Evolutionary conservation across 177 flowering plant genomes (phyloP), one percentile per base, ranked within the genome.

Genomic region (Vitis hybrid): DNA sequence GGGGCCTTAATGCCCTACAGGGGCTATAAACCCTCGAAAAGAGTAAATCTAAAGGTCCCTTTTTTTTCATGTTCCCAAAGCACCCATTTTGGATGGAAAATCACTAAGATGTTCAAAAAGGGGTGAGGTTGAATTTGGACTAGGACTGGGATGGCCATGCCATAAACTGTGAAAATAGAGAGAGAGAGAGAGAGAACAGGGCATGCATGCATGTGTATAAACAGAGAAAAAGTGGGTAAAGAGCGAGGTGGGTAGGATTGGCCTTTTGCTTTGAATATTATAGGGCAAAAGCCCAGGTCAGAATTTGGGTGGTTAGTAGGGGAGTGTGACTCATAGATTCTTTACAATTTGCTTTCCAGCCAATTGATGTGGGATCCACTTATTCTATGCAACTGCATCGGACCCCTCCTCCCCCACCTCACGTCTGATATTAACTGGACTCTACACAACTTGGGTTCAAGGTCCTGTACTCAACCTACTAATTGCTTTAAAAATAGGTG

Each of bases 301-400:
- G 63, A 64, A 40, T 62, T 32, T 52, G 8, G 32, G 61, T 70
- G 70, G 67, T 8, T 35, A 17, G 5, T 21, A 60, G 3, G 66
- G 74, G 51, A 30, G 10, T 60, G 30, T 72, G 70, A 55, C 61
- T 62, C 30, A 27, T 64, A 27, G 54, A 57, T 72, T 55, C 76
- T 55, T 24, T 62, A 21, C 1, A 12, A 32, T 35, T 11, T 78
- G 77, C 74, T 70, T 71, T 67, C 63, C 77, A 78, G 75, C 75
- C 32, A 67, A 55, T 67, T 5, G 11, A 1, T 6, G 52, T 65
- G 55, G 74, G 66, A 2, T 62, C 70, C 35, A 13, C n/a, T 3
- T n/a, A n/a, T 40, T 2, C 19, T 27, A 24, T 65, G n/a, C 15
- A 15, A 54, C 1, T 30, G 13, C 54, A 48, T 64, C 21, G 80